Evolutionary conservation across 495 filamentous ascomycete species (phyloP), one percentile per base, ranked within the genome.

Genomic region (Penicillium salamii): DNA sequence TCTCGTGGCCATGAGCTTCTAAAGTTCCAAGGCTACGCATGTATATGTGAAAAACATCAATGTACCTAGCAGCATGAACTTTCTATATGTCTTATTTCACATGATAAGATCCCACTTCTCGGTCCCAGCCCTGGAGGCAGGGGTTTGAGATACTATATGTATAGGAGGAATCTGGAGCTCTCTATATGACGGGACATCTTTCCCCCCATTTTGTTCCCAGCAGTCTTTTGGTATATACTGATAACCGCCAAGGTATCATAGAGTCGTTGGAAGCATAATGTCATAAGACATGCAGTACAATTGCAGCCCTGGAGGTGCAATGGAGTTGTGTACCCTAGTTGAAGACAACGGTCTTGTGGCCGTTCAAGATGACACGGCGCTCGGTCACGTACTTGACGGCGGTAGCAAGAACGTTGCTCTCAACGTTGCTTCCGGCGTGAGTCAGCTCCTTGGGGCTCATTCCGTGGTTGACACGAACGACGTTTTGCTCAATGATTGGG

Each of bases 401-500:
- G 6, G 83, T 75, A 5, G 83, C 84, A 38, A 89, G 67, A 34
- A 88, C 84, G 50, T 85, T 84, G 58, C 82, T 87, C 73, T 89
- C 86, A 7, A 88, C 82, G 55, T 87, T 89, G 56, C 81, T 85
- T 12, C 86, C 86, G 54, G 86, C 85, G 45, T 84, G 79, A 3
- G 85, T 84, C 65, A 89, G 64, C 64, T 80, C 78, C 73, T 86
- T 86, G 14, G 86, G 75, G 57, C 78, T 82, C 81, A 87, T 79
- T 24, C 69, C 75, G 63, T 89, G 86, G 67, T 82, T 79, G 8
- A 88, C 85, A 2, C 85, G 73, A 6, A 81, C 74, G 28, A 88
- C 81, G 44, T 84, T 81, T 76, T 89, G 86, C 76, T 88, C 86
- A 57, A 89, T 89, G 54, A 89, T 89, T 14, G 86, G 86, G 4